Evolutionary conservation across 2,329 filamentous ascomycete genomes (phyloP), one percentile per base, ranked within the genome.

Genomic region (Penicillium frequentans): DNA sequence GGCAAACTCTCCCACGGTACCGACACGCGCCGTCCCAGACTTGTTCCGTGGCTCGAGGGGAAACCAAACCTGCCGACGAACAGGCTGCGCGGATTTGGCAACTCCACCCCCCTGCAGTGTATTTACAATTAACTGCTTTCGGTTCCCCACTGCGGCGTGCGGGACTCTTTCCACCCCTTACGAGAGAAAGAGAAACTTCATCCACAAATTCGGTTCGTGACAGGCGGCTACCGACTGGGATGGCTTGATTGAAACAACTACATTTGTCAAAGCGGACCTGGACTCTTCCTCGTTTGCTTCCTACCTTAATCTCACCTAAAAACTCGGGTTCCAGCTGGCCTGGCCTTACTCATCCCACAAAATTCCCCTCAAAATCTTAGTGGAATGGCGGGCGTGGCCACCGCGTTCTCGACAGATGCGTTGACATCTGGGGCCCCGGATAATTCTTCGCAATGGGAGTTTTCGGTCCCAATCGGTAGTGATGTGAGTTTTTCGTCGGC

Each of bases 361-460:
- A 33, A 44, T 21, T 26, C 33, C 35, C 29, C 43, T 56, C 55
- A 48, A 52, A 39, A 45, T 44, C 53, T 49, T n/a, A 44, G 54
- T 58, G 70, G 69, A 66, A 77, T 77, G 75, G 74, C 73, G 70
- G 75, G 73, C 56, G 68, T 74, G 59, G 68, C 73, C 57, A 74
- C 75, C 57, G 73, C 73, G 39, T 73, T 72, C 65, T 70, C 74
- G 48, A 63, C 71, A 64, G 74, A 77, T 71, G 67, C 71, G 64
- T 68, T 75, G 72, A 63, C 70, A 62, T 71, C 74, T 58, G 63
- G 67, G 64, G 69, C 61, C 52, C 65, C 70, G 58, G 72, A 50
- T 8, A 50, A 72, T 57, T 67, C 60, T 52, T 62, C 59, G 56
- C 71, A 69, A 60, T 77, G 75, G 75, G 74, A 76, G 16, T 75